Base-by-base conservation (phyloP, 2,329 filamentous ascomycete species). In the Parastagonospora nodorum region DNA sequence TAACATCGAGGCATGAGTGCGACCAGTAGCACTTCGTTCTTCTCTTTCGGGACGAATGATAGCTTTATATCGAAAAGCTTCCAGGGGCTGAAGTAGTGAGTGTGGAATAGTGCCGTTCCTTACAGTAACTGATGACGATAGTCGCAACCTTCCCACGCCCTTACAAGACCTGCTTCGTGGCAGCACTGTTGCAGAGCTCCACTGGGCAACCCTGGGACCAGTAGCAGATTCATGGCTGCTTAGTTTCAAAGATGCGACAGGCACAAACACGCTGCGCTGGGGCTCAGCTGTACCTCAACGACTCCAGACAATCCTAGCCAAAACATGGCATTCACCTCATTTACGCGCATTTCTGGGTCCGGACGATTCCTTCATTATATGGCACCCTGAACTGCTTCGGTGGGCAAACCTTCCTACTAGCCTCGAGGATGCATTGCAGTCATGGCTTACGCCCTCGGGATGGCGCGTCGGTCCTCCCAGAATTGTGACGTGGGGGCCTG, bases 361-460 rank as follows among this genome's bases (percentile, higher is more conserved):
- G 0, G 31, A 55, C 5, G 53, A 57, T 12, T 69, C 67, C 2
- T 74, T 69, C 48, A 67, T 74, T n/a, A 59, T 69, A 2, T 74
- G 69, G 71, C 62, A 68, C 37, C 62, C 67, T 15, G 64, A 60
- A 5, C 62, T 68, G 24, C 66, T 73, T 9, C 66, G 71, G 11
- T 74, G 71, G 71, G 54, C 55, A 5, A 55, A 56, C 12, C 53
- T 74, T 0, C 71, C 69, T 0, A 6, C 32, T 1, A 53, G 41
- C 10, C 55, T 74, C 1, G 71, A 74, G 52, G 66, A 67, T 16
- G 57, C 56, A 4, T 11, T 74, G 4, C 71, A 74, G 42, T 61
- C 60, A 5, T 74, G 71, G 71, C 64, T 74, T 14, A 72, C 68
- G n/a, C 71, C 71, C 8, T 57, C 66, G 0, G 71, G 71, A 19